Percentiles rank a stretch among this genome's conserved stretches.
phyloP scores from a whole-genome alignment of 1,139 yeast genomes.

The Pichia sp. region DNA sequence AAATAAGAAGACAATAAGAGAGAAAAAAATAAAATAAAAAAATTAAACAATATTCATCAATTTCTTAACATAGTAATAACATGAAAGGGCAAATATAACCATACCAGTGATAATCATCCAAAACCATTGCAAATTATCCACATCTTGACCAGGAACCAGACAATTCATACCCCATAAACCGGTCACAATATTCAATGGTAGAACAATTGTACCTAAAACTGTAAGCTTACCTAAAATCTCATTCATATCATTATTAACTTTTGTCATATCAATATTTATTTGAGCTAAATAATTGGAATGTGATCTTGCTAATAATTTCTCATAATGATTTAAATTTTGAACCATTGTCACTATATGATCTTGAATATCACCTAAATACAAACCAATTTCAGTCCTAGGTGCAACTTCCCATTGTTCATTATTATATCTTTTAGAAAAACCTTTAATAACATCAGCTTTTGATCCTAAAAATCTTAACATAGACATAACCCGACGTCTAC shows the following conservation, averaged over 20 bases:
- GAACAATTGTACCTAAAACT: slow-evolving; percentile 85
- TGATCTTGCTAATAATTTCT: slow-evolving; percentile 82
- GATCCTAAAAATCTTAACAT: slow-evolving; percentile 76
- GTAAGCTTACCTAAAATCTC: slow-evolving; percentile 93
- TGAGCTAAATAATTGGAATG: slow-evolving; percentile 96
- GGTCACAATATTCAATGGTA: slow-evolving; percentile 90
- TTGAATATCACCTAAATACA: slow-evolving; percentile 90
- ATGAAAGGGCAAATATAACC: slow-evolving; percentile 38
- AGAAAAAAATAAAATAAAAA: background rate
- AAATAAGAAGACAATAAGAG: no score
- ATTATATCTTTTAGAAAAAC: slow-evolving; percentile 85
- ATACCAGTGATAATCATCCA: slow-evolving; percentile 42
- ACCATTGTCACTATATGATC: slow-evolving; percentile 96
- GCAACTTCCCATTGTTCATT: slow-evolving; percentile 76
- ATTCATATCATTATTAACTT: slow-evolving; percentile 94
- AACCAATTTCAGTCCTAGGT: slow-evolving; percentile 72
- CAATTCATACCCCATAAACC: slow-evolving; percentile 99
- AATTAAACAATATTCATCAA: slow-evolving; percentile 16
- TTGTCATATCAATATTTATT: slow-evolving; percentile 93
- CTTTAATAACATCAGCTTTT: slow-evolving; percentile 94
- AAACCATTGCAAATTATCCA: slow-evolving; percentile 73
- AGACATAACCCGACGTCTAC: slow-evolving; percentile 91
- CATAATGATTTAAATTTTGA: slow-evolving; percentile 88
- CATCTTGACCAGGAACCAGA: slow-evolving; percentile 84
- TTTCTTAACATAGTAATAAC: slow-evolving; percentile 40